Base-by-base conservation (phyloP, 2,329 filamentous ascomycete species). In the Aspergillus niger region DNA sequence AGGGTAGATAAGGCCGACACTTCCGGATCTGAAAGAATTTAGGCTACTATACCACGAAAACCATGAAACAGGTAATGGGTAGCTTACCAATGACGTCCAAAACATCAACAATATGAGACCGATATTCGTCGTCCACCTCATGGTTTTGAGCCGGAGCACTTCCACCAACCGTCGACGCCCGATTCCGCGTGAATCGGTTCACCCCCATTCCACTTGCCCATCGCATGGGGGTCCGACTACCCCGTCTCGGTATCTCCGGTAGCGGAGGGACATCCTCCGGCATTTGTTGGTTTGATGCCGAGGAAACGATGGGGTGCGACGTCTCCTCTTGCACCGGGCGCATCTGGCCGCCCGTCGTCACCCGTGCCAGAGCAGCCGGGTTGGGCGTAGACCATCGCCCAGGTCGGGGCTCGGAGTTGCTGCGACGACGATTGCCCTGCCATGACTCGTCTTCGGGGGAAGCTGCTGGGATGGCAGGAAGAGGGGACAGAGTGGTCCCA, bases 1-100 rank as follows among this genome's bases (percentile, higher is more conserved):
- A 96, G 83, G 13, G 91, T 94, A 0, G 91, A 91, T 3, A 96
- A 79, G 0, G 91, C 91, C 38, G 91, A 87, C 3, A 96, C 88
- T 77, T 96, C 91, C 44, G 91, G 91, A 69, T 96, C 91, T 92
- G 65, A 8, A 10, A 10, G 7, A 32, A 20, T 24, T n/a, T 41
- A 47, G 53, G 32, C 32, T 13, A 15, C 32, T 36, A 36, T 36
- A 15, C 32, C 32, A 36, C 32, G 32, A 36, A 30, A 30, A 5
- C 32, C 26, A 26, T 26, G 26, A 26, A 36, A 5, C 13, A 13
- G 32, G 11, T 36, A 15, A 17, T 49, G n/a, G 22, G 36, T 26
- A 55, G 75, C 84, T 62, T 80, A 89, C 87, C 87, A 64, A 91
- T 81, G 32, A 89, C 84, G 75, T 91, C 88, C 53, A 91, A 76